A percentile compares a stretch with the other conserved stretches of the same genome.
These are phyloP conservation scores for Ceratocystis destructans DNA, from an alignment of 2,329 filamentous ascomycete species.

Conservation along the genomic window DNA sequence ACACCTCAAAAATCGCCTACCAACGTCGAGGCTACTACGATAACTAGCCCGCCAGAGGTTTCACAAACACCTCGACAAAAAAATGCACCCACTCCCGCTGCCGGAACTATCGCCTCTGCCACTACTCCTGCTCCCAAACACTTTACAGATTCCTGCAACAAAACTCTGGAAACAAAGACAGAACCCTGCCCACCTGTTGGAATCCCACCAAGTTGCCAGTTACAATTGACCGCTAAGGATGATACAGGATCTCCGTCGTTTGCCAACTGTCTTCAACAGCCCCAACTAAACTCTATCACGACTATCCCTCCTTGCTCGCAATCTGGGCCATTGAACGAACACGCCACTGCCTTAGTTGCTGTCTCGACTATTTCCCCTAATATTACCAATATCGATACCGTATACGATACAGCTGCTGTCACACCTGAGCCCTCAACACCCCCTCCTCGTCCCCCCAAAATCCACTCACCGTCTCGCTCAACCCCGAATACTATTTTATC, in stretches of 20 bases:
- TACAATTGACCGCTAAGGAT: not conserved
- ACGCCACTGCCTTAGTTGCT: not conserved
- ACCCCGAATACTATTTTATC: not conserved
- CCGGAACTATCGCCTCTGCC: not conserved
- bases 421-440: slow-evolving; percentile 1
- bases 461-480: not conserved
- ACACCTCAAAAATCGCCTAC: slow-evolving; percentile 1
- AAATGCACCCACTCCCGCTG: not conserved
- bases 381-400: not conserved
- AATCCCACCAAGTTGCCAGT: not conserved
- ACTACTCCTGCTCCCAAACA: too few relatives aligned
- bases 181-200: not conserved
- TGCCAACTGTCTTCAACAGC: not conserved
- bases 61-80: not conserved
- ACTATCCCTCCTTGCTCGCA: not conserved
- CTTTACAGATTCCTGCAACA: not conserved
- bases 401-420: not conserved
- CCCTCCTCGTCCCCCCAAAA: slow-evolving; percentile 6
- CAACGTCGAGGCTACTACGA: not conserved
- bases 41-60: slow-evolving; percentile 1
- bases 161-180: not conserved
- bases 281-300: not conserved
- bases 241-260: not conserved
- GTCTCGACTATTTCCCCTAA: not conserved
- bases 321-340: not conserved